Evolutionary conservation across 1,284 basidiomycete species (phyloP).

Genomic region (Trichosporon ovoides): DNA sequence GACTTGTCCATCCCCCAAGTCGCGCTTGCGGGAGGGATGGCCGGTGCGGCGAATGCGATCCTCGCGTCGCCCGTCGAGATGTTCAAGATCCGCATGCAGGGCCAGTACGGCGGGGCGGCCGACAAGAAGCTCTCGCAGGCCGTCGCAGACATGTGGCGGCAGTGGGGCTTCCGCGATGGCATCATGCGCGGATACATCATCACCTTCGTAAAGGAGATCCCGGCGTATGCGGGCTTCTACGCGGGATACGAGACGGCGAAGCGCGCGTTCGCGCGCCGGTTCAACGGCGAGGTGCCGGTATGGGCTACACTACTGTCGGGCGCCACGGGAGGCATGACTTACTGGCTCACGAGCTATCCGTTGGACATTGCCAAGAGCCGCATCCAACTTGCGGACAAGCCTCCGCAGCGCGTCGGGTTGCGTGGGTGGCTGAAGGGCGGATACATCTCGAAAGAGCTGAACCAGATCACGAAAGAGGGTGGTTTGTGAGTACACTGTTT

Average conservation of each 20-base stretch:
- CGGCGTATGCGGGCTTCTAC: slow-evolving; percentile 81
- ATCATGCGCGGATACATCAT: slow-evolving; percentile 97
- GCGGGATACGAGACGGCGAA: slow-evolving; percentile 81
- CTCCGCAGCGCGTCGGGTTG: slow-evolving; percentile 53
- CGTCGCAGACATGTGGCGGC: slow-evolving; percentile 71
- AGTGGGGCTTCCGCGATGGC: slow-evolving; percentile 78
- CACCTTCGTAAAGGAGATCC: slow-evolving; percentile 88
- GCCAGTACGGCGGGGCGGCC: slow-evolving; percentile 54
- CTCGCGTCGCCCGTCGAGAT: slow-evolving; percentile 73
- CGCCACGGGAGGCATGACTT: slow-evolving; percentile 80
- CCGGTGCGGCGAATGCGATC: slow-evolving; percentile 80
- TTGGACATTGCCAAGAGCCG: slow-evolving; percentile 88
- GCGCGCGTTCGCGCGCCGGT: slow-evolving; percentile 57
- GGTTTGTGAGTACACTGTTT: slow-evolving; percentile 56
- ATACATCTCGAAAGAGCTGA: slow-evolving; percentile 71
- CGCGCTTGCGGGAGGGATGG: slow-evolving; percentile 80
- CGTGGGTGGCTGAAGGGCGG: slow-evolving; percentile 55
- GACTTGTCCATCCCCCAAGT: slow-evolving; percentile 72
- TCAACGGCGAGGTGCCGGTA: slow-evolving; percentile 61
- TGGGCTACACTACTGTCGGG: slow-evolving; percentile 86
- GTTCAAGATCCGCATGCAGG: slow-evolving; percentile 88
- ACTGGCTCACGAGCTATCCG: slow-evolving; percentile 92
- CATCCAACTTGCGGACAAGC: slow-evolving; percentile 70
- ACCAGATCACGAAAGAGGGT: slow-evolving; percentile 63
- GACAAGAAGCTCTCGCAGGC: slow-evolving; percentile 72